Conservation (phyloP, 73 alveolate species). For the Paramecium sonneborni region DNA sequence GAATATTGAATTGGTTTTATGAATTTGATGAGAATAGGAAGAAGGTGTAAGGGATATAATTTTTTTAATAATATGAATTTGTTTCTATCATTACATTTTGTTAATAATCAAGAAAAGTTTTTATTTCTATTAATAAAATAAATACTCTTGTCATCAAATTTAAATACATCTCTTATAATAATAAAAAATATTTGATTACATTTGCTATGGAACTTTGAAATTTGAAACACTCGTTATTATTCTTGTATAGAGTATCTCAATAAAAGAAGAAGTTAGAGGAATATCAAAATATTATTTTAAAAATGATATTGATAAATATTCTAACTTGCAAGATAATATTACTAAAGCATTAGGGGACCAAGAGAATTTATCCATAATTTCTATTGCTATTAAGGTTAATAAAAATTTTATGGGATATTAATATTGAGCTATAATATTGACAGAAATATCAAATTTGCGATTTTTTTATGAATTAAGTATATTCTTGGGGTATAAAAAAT, state of each 20-base stretch:
- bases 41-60: not conserved
- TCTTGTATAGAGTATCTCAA: slow-evolving; percentile 77
- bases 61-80: not conserved
- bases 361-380: slow-evolving; percentile 82
- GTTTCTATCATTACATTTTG: not conserved
- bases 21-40: not conserved
- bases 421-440: slow-evolving; percentile 80
- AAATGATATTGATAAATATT: slow-evolving; percentile 80
- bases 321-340: slow-evolving; percentile 71
- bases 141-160: not conserved
- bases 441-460: slow-evolving; percentile 71
- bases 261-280: slow-evolving; percentile 73
- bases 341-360: slow-evolving; percentile 72
- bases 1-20: no score
- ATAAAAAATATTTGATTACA: not conserved
- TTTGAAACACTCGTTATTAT: slow-evolving; percentile 62
- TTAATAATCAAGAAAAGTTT: not conserved
- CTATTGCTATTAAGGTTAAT: slow-evolving; percentile 69
- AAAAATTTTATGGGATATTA: slow-evolving; percentile 68
- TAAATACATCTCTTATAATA: not conserved
- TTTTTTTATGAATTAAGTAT: slow-evolving; percentile 73
- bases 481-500: slow-evolving; percentile 69
- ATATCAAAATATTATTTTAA: slow-evolving; percentile 78
- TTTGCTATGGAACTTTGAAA: not conserved
- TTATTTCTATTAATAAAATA: not conserved